These are phyloP conservation scores for Pestalotiopsis fici DNA, from an alignment of 2,329 filamentous ascomycete genomes.

Conservation along the genomic window DNA sequence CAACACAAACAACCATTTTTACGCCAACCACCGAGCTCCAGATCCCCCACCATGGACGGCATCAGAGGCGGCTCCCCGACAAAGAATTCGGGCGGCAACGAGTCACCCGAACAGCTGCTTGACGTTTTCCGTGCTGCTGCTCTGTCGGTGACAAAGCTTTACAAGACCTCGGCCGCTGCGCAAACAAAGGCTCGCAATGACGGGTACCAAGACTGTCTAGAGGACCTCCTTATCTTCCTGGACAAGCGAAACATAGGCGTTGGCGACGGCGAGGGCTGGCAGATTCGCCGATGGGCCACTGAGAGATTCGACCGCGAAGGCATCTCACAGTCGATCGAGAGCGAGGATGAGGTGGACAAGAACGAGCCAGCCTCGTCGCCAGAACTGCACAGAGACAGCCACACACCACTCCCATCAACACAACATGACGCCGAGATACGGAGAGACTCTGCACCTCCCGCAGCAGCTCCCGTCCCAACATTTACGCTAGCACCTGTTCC, in stretches of 20 bases:
- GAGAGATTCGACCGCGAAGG: conserved; percentile 68
- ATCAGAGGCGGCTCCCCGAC: conserved; percentile 29
- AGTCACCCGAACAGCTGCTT: conserved; percentile 68
- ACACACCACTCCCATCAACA: conserved; percentile 34
- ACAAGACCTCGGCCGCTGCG: conserved; percentile 83
- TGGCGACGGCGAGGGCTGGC: conserved; percentile 74
- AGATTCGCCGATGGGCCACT: conserved; percentile 64
- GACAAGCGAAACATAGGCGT: conserved; percentile 81
- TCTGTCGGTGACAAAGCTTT: conserved; percentile 91
- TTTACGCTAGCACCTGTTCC: background rate
- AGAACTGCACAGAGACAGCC: conserved; percentile 51
- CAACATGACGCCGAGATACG: conserved; percentile 31
- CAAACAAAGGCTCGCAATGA: conserved; percentile 74
- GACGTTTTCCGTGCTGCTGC: conserved; percentile 91
- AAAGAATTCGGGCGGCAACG: conserved; percentile 35
- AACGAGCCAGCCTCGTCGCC: conserved; percentile 61
- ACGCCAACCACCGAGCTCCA: background rate
- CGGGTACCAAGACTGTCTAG: conserved; percentile 92
- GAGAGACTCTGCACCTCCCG: conserved; percentile 36
- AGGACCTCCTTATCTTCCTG: conserved; percentile 83
- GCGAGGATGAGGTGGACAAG: conserved; percentile 71
- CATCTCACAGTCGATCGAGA: conserved; percentile 57
- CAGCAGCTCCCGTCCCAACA: conserved; percentile 16
- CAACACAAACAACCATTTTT: background rate
- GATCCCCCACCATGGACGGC: conserved; percentile 20